Evolutionary conservation across 345 rosid genomes (phyloP).

Genomic region (Gossypium sturtianum): DNA sequence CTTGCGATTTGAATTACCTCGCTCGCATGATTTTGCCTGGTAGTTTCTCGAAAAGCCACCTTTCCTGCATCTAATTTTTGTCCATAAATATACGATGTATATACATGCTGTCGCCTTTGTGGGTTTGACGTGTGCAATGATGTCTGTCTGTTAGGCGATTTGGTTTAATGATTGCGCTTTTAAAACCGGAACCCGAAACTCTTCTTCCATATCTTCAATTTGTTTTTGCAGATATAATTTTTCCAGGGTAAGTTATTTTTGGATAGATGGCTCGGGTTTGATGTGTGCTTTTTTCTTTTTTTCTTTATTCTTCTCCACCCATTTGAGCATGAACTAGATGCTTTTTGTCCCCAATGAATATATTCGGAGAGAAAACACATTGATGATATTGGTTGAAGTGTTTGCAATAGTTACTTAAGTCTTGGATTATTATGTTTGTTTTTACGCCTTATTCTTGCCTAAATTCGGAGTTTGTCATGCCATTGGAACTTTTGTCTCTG

Average conservation of each 20-base stretch:
- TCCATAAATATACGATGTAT: neutral
- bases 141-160: neutral
- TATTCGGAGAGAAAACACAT: neutral
- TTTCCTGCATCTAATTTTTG: neutral
- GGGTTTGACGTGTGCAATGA: conserved; percentile 5
- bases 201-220: neutral
- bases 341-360: neutral
- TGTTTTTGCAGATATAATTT: neutral
- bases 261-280: neutral
- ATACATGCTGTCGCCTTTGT: neutral
- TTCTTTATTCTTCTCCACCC: neutral
- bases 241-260: neutral
- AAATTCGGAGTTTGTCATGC: neutral
- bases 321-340: neutral
- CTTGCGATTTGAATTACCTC: neutral
- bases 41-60: neutral
- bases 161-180: neutral
- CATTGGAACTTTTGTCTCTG: no score
- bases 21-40: neutral
- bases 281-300: neutral
- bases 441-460: neutral
- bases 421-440: neutral
- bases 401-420: neutral
- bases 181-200: neutral
- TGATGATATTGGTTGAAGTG: neutral